Evolutionary conservation across 2,329 filamentous ascomycete genomes (phyloP), one percentile per base, ranked within the genome.

Genomic region (Scortechinia acanthostroma): DNA sequence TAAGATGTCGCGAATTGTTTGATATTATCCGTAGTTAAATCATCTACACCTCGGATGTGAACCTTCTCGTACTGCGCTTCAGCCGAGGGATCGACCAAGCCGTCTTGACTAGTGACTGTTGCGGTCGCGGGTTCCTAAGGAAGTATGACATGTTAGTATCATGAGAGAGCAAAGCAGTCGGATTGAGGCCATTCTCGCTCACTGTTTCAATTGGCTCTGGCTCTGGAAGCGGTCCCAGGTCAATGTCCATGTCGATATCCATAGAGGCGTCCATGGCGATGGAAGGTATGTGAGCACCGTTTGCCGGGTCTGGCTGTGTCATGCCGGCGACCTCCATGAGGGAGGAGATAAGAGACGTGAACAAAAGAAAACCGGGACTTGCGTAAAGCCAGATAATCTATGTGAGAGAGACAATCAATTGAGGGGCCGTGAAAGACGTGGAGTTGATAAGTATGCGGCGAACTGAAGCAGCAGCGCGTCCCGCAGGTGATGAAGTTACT

Each of bases 11-110:
- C 73, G 52, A 80, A 86, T 48, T 70, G 68, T 49, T 74, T 70
- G 46, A 86, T 77, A 50, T 86, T 71, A 30, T 71, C 68, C 17
- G 81, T 83, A 17, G 75, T 77, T 55, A 87, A 68, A 50, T 79
- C 75, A 53, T 83, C 75, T 3, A 87, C 69, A 23, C 83, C 83
- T 49, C 77, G 72, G 43, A 88, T 63, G 58, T 87, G 78, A 42
- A 86, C 66, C 52, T 82, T 80, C 50, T 80, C 65, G 22, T 66
- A 61, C 20, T 47, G 44, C 5, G 52, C 30, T 14, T 51, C 43
- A 21, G 48, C 22, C 14, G 33, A 35, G 6, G 43, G 21, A 19
- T 47, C 47, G 15, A 42, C 15, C 2, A 22, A 6, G 17, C 21
- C 14, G 43, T 42, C 17, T 21, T 21, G 30, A 23, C 21, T 20